Evolutionary conservation across 768 basidiomycete species (phyloP).

Genomic region (Trametes maxima): DNA sequence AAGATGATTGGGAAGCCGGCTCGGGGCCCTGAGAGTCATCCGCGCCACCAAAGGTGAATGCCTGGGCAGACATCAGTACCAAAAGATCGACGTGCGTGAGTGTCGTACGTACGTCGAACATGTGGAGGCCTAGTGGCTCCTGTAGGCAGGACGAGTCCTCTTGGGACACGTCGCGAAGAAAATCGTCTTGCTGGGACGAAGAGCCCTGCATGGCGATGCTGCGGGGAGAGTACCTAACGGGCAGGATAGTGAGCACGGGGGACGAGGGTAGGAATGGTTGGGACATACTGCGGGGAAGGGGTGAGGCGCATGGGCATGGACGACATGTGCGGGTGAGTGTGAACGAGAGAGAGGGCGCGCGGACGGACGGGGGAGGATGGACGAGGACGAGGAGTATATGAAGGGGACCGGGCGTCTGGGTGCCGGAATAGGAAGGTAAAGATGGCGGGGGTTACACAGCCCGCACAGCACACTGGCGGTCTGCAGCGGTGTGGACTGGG

Average conservation of each 20-base stretch:
- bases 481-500: background rate
- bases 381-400: background rate
- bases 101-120: conserved; percentile 1
- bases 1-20: background rate
- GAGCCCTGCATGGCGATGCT: background rate
- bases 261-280: background rate
- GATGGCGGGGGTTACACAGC: too few relatives aligned
- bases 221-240: background rate
- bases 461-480: background rate
- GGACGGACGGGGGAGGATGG: background rate
- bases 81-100: background rate
- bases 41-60: background rate
- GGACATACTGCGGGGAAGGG: background rate
- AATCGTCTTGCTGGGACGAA: background rate
- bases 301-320: background rate
- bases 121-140: conserved; percentile 8
- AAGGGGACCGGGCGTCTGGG: background rate
- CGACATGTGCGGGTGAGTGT: background rate
- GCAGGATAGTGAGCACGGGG: background rate
- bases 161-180: conserved; percentile 3
- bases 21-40: background rate
- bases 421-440: background rate
- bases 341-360: background rate
- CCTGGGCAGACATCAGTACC: too few relatives aligned
- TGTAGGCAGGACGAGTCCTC: background rate